Conservation (phyloP, 2,329 filamentous ascomycete genomes). For the Neobulgaria alba region DNA sequence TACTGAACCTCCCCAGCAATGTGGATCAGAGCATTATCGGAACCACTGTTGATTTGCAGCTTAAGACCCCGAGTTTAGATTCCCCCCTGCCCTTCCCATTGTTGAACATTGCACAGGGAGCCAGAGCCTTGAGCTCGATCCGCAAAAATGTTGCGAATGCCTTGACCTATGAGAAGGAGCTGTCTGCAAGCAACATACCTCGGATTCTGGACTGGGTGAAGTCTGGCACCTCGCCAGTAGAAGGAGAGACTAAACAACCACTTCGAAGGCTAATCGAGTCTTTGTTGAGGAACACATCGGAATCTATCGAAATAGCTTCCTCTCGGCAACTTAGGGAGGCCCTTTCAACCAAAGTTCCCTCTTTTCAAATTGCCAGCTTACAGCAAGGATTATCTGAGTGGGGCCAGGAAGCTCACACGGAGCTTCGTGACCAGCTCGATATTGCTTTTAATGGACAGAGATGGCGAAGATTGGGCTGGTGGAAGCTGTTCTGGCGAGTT, state of each 20-base stretch:
- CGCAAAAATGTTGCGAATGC: conserved; percentile 63
- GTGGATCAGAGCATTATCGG: conserved; percentile 33
- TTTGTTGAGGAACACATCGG: conserved; percentile 47
- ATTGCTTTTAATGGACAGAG: conserved; percentile 64
- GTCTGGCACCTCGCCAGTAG: conserved; percentile 31
- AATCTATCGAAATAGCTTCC: conserved; percentile 43
- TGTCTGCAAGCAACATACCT: conserved; percentile 65
- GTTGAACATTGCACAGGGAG: conserved; percentile 56
- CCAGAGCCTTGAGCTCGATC: conserved; percentile 56
- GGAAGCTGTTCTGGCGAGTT: conserved; percentile 90
- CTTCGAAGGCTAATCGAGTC: conserved; percentile 60
- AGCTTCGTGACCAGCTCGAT: conserved; percentile 73
- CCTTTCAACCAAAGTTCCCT: conserved; percentile 25
- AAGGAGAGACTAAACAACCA: conserved; percentile 51
- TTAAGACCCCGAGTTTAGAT: conserved; percentile 26
- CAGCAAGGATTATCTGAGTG: conserved; percentile 55
- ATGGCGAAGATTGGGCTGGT: conserved; percentile 82
- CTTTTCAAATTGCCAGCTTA: conserved; percentile 39
- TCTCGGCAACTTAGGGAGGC: conserved; percentile 27
- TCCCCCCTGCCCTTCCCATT: conserved; percentile 39
- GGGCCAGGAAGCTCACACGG: conserved; percentile 73
- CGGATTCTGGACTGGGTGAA: conserved; percentile 58
- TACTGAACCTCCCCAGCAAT: conserved; percentile 35
- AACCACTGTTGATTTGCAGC: conserved; percentile 49
- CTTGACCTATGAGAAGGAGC: conserved; percentile 62